Conservation (phyloP, 2,329 filamentous ascomycete genomes). For the Apiospora phragmitis region DNA sequence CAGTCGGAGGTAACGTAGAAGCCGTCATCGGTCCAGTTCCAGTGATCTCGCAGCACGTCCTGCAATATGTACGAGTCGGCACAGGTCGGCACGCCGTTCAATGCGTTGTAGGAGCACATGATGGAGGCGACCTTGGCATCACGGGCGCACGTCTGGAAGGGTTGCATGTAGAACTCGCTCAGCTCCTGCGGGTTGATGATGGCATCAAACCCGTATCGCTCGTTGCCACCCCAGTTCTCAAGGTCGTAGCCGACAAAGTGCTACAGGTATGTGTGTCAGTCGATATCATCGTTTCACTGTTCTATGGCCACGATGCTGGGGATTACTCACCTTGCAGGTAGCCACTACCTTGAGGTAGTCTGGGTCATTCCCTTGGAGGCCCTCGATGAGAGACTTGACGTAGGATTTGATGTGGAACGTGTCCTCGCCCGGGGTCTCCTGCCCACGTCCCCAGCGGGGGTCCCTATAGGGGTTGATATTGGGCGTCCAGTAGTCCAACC, state of each 20-base stretch:
- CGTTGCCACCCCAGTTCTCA: slow-evolving; percentile 44
- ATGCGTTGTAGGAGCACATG: slow-evolving; percentile 63
- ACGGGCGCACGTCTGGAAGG: slow-evolving; percentile 62
- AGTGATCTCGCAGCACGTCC: slow-evolving; percentile 64
- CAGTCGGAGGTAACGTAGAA: slow-evolving; percentile 68
- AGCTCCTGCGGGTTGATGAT: slow-evolving; percentile 61
- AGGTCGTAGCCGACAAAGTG: slow-evolving; percentile 60
- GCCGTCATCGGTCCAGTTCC: slow-evolving; percentile 61
- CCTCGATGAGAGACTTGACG: slow-evolving; percentile 52
- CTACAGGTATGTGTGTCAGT: slow-evolving; percentile 13
- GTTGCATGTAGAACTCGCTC: slow-evolving; percentile 65
- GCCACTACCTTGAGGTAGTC: slow-evolving; percentile 44
- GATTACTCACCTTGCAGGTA: slow-evolving; percentile 48
- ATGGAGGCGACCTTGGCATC: slow-evolving; percentile 56
- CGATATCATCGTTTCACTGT: neutral
- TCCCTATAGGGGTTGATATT: slow-evolving; percentile 28
- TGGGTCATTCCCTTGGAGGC: slow-evolving; percentile 45
- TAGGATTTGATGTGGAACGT: slow-evolving; percentile 48
- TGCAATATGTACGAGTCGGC: slow-evolving; percentile 63
- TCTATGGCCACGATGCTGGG: neutral
- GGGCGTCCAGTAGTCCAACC: slow-evolving; percentile 27
- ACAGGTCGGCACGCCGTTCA: slow-evolving; percentile 67
- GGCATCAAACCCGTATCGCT: slow-evolving; percentile 55
- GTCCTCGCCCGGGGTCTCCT: slow-evolving; percentile 31
- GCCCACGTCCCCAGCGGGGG: slow-evolving; percentile 26